These are phyloP conservation scores for Fraxinus excelsior DNA, from an alignment of 257 asterid species.

Conservation along the genomic window DNA sequence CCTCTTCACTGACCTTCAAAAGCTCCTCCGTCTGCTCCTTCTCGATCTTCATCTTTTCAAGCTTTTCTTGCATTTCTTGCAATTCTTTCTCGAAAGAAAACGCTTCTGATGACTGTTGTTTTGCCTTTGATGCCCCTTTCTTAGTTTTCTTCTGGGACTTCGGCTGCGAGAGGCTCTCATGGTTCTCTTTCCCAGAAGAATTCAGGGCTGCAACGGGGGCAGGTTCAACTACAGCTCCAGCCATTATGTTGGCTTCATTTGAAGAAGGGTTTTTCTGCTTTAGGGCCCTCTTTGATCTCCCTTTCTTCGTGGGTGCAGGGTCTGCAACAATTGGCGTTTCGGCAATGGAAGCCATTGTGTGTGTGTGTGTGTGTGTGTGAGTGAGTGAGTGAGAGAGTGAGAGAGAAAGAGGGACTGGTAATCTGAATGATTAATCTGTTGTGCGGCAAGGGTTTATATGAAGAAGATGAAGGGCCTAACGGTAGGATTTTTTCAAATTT, in stretches of 20 bases:
- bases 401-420: conserved; percentile 1
- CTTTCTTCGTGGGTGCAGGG: conserved; percentile 51
- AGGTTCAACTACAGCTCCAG: conserved; percentile 45
- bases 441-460: conserved; percentile 1
- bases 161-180: conserved; percentile 46
- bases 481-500: conserved; percentile 37
- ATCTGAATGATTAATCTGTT: neutral
- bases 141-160: conserved; percentile 50
- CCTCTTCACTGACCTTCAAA: conserved; percentile 54
- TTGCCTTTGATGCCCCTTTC: conserved; percentile 59
- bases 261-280: conserved; percentile 47
- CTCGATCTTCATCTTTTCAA: conserved; percentile 64
- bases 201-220: conserved; percentile 31
- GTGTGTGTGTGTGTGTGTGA: neutral
- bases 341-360: conserved; percentile 52
- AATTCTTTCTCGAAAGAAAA: conserved; percentile 65
- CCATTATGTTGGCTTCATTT: conserved; percentile 60
- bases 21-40: conserved; percentile 78
- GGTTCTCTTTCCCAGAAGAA: conserved; percentile 60
- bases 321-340: conserved; percentile 37
- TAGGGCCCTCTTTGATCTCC: conserved; percentile 52
- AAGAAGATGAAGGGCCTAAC: conserved; percentile 23
- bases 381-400: neutral
- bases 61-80: conserved; percentile 82
- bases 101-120: conserved; percentile 37